These are phyloP conservation scores for Talaromyces proteolyticus DNA, from an alignment of 495 filamentous ascomycete genomes.

Conservation along the genomic window DNA sequence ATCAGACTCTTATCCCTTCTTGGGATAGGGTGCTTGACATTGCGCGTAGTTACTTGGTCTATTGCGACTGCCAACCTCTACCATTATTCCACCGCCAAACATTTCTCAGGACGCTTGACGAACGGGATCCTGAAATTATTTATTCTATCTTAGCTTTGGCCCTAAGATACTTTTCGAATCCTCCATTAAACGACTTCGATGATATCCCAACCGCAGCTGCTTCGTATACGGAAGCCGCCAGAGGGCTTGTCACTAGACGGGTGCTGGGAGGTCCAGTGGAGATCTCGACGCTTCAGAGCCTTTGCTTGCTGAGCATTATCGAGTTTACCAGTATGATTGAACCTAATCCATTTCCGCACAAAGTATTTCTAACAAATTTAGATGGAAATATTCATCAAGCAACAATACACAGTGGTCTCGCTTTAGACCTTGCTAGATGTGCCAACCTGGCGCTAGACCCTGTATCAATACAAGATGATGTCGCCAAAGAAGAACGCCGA, in stretches of 20 bases:
- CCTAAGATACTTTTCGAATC: slow-evolving; percentile 23
- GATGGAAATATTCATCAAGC: slow-evolving; percentile 43
- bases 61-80: slow-evolving; percentile 41
- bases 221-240: slow-evolving; percentile 37
- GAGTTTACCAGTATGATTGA: slow-evolving; percentile 36
- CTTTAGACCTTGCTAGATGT: slow-evolving; percentile 40
- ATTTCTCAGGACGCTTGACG: slow-evolving; percentile 27
- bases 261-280: slow-evolving; percentile 40
- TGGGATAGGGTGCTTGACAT: slow-evolving; percentile 34
- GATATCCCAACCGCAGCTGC: slow-evolving; percentile 15
- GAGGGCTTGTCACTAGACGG: slow-evolving; percentile 33
- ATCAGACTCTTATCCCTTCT: slow-evolving; percentile 18
- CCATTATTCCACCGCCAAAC: slow-evolving; percentile 33
- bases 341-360: background rate
- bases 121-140: slow-evolving; percentile 33
- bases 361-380: slow-evolving; percentile 7
- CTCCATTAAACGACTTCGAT: slow-evolving; percentile 9
- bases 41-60: slow-evolving; percentile 34
- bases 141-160: slow-evolving; percentile 34
- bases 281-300: slow-evolving; percentile 39
- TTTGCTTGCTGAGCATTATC: slow-evolving; percentile 39
- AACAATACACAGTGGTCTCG: slow-evolving; percentile 41
- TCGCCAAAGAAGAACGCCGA: slow-evolving; percentile 33
- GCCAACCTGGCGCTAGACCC: slow-evolving; percentile 33
- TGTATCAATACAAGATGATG: slow-evolving; percentile 9